These are phyloP conservation scores for Dactylellina sp. DNA, from an alignment of 2,329 filamentous ascomycete genomes.

Conservation along the genomic window DNA sequence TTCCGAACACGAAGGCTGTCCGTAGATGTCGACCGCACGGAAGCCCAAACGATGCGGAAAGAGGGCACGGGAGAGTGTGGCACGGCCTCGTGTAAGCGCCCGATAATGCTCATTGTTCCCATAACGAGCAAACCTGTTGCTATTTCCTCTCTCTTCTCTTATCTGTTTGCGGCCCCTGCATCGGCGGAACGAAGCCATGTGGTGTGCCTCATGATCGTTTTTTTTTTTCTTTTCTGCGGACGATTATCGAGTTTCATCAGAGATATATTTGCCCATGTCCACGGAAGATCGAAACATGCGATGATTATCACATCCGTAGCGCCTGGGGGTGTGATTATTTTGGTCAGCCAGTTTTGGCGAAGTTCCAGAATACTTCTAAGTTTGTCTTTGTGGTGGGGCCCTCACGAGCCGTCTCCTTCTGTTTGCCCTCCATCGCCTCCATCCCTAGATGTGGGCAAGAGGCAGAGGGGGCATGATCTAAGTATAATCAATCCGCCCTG, in stretches of 20 bases:
- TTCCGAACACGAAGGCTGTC: neutral
- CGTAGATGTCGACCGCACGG: conserved; percentile 22
- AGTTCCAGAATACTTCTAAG: conserved; percentile 46
- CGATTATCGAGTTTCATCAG: conserved; percentile 35
- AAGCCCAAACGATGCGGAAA: neutral
- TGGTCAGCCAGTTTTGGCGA: conserved; percentile 25
- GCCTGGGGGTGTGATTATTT: conserved; percentile 43
- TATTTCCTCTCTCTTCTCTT: conserved; percentile 25
- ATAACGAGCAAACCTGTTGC: conserved; percentile 18
- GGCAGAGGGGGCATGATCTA: conserved; percentile 11
- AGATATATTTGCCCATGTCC: conserved; percentile 16
- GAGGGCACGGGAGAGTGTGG: conserved; percentile 11
- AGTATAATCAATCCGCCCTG: neutral
- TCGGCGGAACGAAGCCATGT: conserved; percentile 40
- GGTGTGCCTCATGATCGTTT: conserved; percentile 54
- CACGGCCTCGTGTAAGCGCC: conserved; percentile 48
- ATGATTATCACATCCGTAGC: conserved; percentile 24
- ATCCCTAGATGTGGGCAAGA: neutral
- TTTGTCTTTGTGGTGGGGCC: conserved; percentile 24
- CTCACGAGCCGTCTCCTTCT: conserved; percentile 20
- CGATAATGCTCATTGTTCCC: conserved; percentile 35
- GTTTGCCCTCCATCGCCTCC: conserved; percentile 20
- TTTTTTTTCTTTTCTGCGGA: conserved; percentile 1
- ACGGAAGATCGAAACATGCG: conserved; percentile 15
- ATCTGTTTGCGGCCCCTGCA: conserved; percentile 38